These are phyloP conservation scores for Leucoagaricus sp. DNA, from an alignment of 1,284 basidiomycete genomes.

Conservation along the genomic window DNA sequence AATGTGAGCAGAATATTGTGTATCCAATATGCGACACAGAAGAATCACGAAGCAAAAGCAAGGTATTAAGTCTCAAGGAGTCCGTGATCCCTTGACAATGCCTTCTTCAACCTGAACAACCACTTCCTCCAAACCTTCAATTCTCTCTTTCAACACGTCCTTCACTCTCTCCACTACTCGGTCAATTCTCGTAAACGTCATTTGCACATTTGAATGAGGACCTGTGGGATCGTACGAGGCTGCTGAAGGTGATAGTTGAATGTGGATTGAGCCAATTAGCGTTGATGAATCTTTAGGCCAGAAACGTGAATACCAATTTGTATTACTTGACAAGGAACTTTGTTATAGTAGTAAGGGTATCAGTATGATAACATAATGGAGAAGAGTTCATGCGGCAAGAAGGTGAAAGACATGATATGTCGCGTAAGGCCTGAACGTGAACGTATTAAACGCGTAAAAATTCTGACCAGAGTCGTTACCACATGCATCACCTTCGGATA, in stretches of 20 bases:
- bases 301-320: too few species aligned
- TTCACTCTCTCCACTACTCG: slow-evolving; percentile 78
- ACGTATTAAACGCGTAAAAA: too few species aligned
- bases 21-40: background rate
- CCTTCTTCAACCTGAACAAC: slow-evolving; percentile 77
- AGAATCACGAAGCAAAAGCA: background rate
- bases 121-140: slow-evolving; percentile 82
- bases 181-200: slow-evolving; percentile 63
- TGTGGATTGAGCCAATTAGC: slow-evolving; percentile 88
- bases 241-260: slow-evolving; percentile 69
- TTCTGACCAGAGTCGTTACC: too few species aligned
- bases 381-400: background rate
- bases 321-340: slow-evolving; percentile 2
- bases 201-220: slow-evolving; percentile 48
- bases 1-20: too few species aligned
- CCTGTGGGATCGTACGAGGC: slow-evolving; percentile 56
- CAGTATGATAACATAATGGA: background rate
- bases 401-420: background rate
- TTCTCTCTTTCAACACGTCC: slow-evolving; percentile 64
- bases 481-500: background rate
- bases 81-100: slow-evolving; percentile 1
- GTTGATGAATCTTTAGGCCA: slow-evolving; percentile 91
- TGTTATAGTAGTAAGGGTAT: slow-evolving; percentile 6
- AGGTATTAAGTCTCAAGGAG: slow-evolving; percentile 29
- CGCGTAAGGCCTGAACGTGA: too few species aligned